phyloP scores from a whole-genome alignment of 2,329 filamentous ascomycete species.

The Fusarium protoensiforme region DNA sequence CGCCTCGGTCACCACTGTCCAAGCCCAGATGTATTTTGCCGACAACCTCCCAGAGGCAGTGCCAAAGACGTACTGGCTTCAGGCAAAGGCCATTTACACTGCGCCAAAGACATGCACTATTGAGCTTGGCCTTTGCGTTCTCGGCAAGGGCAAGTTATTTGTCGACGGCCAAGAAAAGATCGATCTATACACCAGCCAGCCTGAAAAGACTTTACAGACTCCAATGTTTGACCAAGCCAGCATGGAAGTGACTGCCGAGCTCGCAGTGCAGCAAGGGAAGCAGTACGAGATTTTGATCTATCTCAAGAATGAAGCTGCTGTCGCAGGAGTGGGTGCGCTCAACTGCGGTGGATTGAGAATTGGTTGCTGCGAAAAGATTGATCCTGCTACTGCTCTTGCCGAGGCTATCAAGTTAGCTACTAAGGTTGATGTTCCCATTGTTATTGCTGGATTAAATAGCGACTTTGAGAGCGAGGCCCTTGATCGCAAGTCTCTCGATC shows the following conservation, averaged over 20 bases:
- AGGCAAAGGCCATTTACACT: neutral
- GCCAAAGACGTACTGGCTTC: neutral
- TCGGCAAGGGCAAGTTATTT: neutral
- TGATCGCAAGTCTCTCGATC: conserved; percentile 3
- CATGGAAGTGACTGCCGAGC: neutral
- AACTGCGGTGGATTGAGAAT: neutral
- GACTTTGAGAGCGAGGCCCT: neutral
- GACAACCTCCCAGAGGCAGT: neutral
- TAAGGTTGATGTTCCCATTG: neutral
- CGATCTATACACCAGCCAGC: neutral
- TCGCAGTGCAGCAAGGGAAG: neutral
- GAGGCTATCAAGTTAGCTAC: neutral
- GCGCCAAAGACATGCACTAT: neutral
- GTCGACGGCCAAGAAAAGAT: neutral
- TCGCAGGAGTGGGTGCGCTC: neutral
- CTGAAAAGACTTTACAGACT: neutral
- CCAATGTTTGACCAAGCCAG: neutral
- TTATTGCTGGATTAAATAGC: neutral
- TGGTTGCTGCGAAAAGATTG: neutral
- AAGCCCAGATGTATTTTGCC: neutral
- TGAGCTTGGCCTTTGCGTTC: neutral
- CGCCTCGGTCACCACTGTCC: neutral
- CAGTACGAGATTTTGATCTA: neutral
- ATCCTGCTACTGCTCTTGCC: neutral
- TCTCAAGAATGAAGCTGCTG: neutral